phyloP scores from a whole-genome alignment of 2,329 filamentous ascomycete genomes.

The Aspergillus vadensis region DNA sequence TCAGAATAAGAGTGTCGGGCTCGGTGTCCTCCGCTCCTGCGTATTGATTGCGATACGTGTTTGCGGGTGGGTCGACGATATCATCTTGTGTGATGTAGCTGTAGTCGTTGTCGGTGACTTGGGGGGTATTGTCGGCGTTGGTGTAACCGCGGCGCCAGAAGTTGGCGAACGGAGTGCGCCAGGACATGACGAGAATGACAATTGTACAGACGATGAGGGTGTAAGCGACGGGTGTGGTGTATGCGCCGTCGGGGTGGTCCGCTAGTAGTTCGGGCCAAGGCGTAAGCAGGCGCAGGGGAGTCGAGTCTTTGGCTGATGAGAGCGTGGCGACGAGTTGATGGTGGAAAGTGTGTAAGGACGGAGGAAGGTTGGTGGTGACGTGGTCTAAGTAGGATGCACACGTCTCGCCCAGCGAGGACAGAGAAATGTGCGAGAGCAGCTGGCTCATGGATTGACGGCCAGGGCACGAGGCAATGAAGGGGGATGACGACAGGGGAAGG shows the following conservation, averaged over 20 bases:
- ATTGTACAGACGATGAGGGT: slow-evolving; percentile 33
- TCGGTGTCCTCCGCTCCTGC: slow-evolving; percentile 32
- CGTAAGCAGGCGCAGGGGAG: slow-evolving; percentile 27
- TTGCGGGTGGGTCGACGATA: slow-evolving; percentile 31
- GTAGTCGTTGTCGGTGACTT: slow-evolving; percentile 43
- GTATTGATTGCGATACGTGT: slow-evolving; percentile 17
- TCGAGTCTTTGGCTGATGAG: slow-evolving; percentile 24
- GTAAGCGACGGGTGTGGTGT: slow-evolving; percentile 25
- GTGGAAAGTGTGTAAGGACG: slow-evolving; percentile 35
- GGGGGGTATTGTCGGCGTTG: slow-evolving; percentile 31
- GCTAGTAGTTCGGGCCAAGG: slow-evolving; percentile 22
- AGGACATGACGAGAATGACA: slow-evolving; percentile 37
- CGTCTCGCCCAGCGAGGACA: slow-evolving; percentile 45
- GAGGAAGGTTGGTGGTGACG: slow-evolving; percentile 34
- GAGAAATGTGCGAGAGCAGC: slow-evolving; percentile 39
- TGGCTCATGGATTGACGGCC: slow-evolving; percentile 40
- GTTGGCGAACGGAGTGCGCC: slow-evolving; percentile 35
- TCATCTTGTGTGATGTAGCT: slow-evolving; percentile 43
- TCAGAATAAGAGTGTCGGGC: slow-evolving; percentile 49
- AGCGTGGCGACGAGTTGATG: slow-evolving; percentile 25
- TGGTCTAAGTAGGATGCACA: slow-evolving; percentile 43
- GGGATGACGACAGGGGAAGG: slow-evolving; percentile 3
- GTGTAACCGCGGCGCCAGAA: slow-evolving; percentile 37
- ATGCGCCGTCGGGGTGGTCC: slow-evolving; percentile 9
- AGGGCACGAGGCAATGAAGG: slow-evolving; percentile 1